Conservation (phyloP, 2,329 filamentous ascomycete genomes). For the Allantophomopsis lycopodina region DNA sequence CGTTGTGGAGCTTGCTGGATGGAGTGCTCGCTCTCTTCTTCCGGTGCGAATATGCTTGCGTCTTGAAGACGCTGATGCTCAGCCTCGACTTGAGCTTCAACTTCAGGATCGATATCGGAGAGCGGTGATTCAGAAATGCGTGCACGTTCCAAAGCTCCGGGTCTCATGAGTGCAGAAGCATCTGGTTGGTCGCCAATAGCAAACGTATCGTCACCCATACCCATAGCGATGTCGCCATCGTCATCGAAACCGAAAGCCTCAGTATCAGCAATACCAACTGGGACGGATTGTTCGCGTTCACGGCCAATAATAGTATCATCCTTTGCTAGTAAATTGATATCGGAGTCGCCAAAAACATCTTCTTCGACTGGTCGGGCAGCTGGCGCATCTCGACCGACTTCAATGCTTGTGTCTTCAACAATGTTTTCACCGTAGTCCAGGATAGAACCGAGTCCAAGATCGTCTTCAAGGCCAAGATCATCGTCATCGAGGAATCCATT, state of each 20-base stretch:
- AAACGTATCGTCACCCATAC: conserved; percentile 49
- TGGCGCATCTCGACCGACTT: conserved; percentile 81
- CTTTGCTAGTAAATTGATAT: conserved; percentile 36
- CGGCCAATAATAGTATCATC: conserved; percentile 35
- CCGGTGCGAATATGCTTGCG: conserved; percentile 41
- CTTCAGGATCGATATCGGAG: conserved; percentile 53
- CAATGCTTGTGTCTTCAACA: conserved; percentile 50
- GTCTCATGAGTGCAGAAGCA: conserved; percentile 30
- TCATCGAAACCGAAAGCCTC: conserved; percentile 45
- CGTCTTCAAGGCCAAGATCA: conserved; percentile 45
- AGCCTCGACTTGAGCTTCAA: conserved; percentile 43
- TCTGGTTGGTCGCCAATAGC: conserved; percentile 46
- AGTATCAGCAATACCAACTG: conserved; percentile 34
- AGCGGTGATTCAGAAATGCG: conserved; percentile 58
- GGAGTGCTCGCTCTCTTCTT: conserved; percentile 36
- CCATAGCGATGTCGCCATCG: conserved; percentile 51
- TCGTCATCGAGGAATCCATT: conserved; percentile 39
- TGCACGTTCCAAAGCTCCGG: conserved; percentile 33
- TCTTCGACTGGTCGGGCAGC: conserved; percentile 53
- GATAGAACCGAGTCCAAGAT: conserved; percentile 62
- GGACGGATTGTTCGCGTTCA: conserved; percentile 40
- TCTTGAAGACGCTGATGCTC: conserved; percentile 34
- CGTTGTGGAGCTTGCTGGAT: conserved; percentile 58
- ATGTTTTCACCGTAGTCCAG: conserved; percentile 32
- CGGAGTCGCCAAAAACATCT: conserved; percentile 50